Evolutionary conservation across 2,329 filamentous ascomycete genomes (phyloP).

Genomic region (Penicillium palitans): DNA sequence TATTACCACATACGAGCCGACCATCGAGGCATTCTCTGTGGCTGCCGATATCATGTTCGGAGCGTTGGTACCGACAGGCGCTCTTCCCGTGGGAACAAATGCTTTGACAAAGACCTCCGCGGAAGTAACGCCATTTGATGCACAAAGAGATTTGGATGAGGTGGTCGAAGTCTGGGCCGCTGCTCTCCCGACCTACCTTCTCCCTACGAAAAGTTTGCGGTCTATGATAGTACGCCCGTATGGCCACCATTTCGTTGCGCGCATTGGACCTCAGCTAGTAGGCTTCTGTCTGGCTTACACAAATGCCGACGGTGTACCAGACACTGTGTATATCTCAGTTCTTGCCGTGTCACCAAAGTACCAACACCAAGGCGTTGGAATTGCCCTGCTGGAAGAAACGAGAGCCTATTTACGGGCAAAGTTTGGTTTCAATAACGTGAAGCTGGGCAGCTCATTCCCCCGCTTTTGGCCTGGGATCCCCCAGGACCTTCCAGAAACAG

Average conservation of each 20-base stretch:
- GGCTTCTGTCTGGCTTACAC: conserved; percentile 44
- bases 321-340: conserved; percentile 36
- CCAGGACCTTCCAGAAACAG: conserved; percentile 35
- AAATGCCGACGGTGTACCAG: conserved; percentile 24
- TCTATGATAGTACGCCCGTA: conserved; percentile 29
- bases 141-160: conserved; percentile 30
- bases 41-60: conserved; percentile 46
- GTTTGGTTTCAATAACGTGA: conserved; percentile 26
- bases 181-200: conserved; percentile 39
- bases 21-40: conserved; percentile 43
- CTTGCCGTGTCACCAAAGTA: conserved; percentile 39
- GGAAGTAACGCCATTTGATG: conserved; percentile 20
- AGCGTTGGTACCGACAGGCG: conserved; percentile 28
- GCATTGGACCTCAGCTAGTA: conserved; percentile 25
- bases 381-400: conserved; percentile 34
- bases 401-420: conserved; percentile 30
- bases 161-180: conserved; percentile 37
- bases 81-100: conserved; percentile 37
- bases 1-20: conserved; percentile 49
- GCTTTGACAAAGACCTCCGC: conserved; percentile 15
- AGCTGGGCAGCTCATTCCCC: conserved; percentile 40
- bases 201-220: conserved; percentile 31
- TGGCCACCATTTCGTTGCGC: conserved; percentile 40
- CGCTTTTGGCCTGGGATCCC: conserved; percentile 51
- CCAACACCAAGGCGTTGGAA: conserved; percentile 43